phyloP scores from a whole-genome alignment of 192 early-diverging fungal species.

The Coemansia aciculifera region DNA sequence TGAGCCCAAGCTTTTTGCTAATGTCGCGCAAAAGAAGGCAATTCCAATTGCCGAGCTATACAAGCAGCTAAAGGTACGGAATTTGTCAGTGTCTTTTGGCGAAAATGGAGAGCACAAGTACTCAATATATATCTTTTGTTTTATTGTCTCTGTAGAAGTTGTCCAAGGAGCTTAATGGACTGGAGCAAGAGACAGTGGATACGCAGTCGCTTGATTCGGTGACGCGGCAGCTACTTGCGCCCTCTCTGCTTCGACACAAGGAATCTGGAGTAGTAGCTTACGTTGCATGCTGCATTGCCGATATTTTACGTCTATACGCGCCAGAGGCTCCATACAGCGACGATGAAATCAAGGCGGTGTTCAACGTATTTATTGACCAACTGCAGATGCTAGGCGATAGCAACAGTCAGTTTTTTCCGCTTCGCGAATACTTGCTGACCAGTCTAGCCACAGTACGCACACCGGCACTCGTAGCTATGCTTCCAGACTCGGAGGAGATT shows the following conservation, averaged over 20 bases:
- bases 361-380: constrained; percentile 80
- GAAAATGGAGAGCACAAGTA: background rate
- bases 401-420: constrained; percentile 65
- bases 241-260: constrained; percentile 72
- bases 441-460: constrained; percentile 82
- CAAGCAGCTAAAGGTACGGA: constrained; percentile 53
- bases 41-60: constrained; percentile 45
- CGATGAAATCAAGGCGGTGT: constrained; percentile 71
- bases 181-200: constrained; percentile 80
- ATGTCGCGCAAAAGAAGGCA: constrained; percentile 43
- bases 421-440: constrained; percentile 86
- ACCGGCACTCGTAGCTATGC: constrained; percentile 76
- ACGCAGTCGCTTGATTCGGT: constrained; percentile 65
- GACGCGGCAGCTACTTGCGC: constrained; percentile 65
- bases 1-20: constrained; percentile 51
- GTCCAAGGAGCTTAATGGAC: constrained; percentile 65
- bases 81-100: background rate
- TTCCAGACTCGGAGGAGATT: constrained; percentile 75
- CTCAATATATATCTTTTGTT: background rate
- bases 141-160: constrained; percentile 60
- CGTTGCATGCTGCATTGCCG: constrained; percentile 85
- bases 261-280: constrained; percentile 77
- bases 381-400: constrained; percentile 64
- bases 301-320: constrained; percentile 88
- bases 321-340: constrained; percentile 89